Base-by-base conservation (phyloP, 2,329 filamentous ascomycete genomes). In the Colletotrichum sp. region DNA sequence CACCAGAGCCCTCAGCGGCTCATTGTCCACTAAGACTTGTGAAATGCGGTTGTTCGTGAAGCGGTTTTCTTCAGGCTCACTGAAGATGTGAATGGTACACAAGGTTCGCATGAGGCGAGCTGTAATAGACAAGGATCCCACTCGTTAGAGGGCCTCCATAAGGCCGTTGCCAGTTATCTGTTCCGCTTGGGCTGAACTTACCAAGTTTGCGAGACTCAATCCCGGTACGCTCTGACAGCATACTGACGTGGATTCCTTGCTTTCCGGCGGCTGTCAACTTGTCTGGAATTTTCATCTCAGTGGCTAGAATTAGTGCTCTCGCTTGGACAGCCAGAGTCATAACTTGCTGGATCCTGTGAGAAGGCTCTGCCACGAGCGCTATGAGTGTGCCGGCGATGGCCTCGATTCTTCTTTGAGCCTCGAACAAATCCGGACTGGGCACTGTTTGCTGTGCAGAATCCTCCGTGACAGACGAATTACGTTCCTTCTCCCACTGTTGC, bases 31-130 rank as follows among this genome's bases (percentile, higher is more conserved):
- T 9, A 85, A 72, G 1, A 82, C 79, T 38, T 76, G 75, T 6
- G 84, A 84, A n/a, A 85, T 82, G n/a, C 62, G 48, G 75, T 85
- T 85, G 68, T 85, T 85, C 38, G 80, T 79, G 75, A 84, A 85
- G 7, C 75, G 62, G 58, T 84, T 81, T 32, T 80, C 77, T 1
- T 69, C 73, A 1, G 78, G 68, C 70, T 84, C 81, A 24, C 76
- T 36, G 75, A 85, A 85, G 56, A 85, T 78, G 65, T 83, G 81
- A 36, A 80, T 82, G 9, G 84, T 85, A 72, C 80, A 82, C 12
- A 85, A 79, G 61, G 79, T 83, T 18, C 83, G 80, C 77, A 85
- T 77, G 30, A 85, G 67, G 34, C 83, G 81, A 38, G 82, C 83
- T 84, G 69, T 16, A 48, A 66, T 30, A 21, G 34, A 48, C 24